Conservation (phyloP, 345 rosid species). For the Lenwebbia sp. region DNA sequence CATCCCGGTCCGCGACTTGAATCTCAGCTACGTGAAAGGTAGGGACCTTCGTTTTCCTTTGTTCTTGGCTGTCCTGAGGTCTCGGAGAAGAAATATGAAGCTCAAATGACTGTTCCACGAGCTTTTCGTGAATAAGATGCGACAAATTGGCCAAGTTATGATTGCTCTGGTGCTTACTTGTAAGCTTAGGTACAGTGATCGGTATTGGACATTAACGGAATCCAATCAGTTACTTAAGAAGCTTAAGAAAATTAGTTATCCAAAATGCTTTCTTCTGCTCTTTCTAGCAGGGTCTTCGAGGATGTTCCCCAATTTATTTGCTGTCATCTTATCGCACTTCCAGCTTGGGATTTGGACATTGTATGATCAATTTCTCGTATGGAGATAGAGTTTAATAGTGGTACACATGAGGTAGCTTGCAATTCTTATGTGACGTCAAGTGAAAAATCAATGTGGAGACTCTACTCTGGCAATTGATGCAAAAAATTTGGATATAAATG, state of each 20-base stretch:
- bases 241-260: neutral
- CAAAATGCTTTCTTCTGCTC: neutral
- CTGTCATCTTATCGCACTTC: neutral
- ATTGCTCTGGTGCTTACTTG: neutral
- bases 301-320: neutral
- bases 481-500: neutral
- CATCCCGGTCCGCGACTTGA: constrained; percentile 70
- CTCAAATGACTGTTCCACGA: neutral
- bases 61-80: neutral
- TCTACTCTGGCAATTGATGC: neutral
- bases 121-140: neutral
- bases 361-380: neutral
- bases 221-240: neutral
- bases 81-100: neutral
- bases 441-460: neutral
- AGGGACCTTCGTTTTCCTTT: neutral
- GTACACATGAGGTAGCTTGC: neutral
- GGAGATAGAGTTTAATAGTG: neutral
- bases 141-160: neutral
- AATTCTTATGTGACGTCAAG: neutral
- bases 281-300: neutral
- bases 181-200: neutral
- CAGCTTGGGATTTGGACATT: neutral
- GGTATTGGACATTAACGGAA: neutral
- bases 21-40: constrained; percentile 63